A percentile compares a stretch with the other conserved stretches of the same genome.
Conservation (phyloP, 2,329 filamentous ascomycete genomes). For the Myriosclerotinia curreyana region DNA sequence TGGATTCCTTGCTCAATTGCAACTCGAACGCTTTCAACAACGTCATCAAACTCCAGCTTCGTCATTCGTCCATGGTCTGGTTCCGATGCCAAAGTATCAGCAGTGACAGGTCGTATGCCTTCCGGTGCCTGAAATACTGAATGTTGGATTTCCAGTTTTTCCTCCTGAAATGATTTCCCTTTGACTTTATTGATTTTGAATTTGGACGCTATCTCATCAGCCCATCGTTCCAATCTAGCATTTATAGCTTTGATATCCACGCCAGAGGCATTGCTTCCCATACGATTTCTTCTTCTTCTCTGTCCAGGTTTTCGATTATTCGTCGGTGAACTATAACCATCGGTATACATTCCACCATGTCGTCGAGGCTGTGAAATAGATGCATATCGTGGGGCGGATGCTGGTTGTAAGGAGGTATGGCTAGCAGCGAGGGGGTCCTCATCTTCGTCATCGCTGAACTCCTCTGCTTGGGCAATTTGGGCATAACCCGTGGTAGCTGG, state of each 20-base stretch:
- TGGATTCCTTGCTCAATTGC: slow-evolving; percentile 91
- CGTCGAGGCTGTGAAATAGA: slow-evolving; percentile 60
- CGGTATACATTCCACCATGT: slow-evolving; percentile 57
- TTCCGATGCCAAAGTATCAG: slow-evolving; percentile 65
- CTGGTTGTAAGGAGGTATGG: slow-evolving; percentile 53
- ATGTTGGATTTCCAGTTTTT: slow-evolving; percentile 91
- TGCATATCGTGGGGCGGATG: slow-evolving; percentile 60
- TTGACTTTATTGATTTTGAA: slow-evolving; percentile 84
- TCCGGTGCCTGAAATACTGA: slow-evolving; percentile 95
- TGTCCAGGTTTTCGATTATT: slow-evolving; percentile 44
- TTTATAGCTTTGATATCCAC: slow-evolving; percentile 99
- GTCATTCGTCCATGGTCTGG: slow-evolving; percentile 66
- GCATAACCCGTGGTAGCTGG: slow-evolving; percentile 80
- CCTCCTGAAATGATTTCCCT: slow-evolving; percentile 72
- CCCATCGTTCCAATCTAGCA: slow-evolving; percentile 90
- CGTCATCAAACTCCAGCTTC: slow-evolving; percentile 76
- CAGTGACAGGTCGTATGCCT: slow-evolving; percentile 74
- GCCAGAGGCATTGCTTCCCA: slow-evolving; percentile 72
- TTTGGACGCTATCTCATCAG: slow-evolving; percentile 93
- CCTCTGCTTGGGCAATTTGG: slow-evolving; percentile 77
- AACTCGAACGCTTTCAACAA: slow-evolving; percentile 83
- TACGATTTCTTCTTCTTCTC: slow-evolving; percentile 46
- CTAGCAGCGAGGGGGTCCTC: slow-evolving; percentile 57
- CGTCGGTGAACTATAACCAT: slow-evolving; percentile 41
- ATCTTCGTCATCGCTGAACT: slow-evolving; percentile 60